These are phyloP conservation scores for Candida dajiaensis DNA, from an alignment of 805 yeast genomes.

Conservation along the genomic window DNA sequence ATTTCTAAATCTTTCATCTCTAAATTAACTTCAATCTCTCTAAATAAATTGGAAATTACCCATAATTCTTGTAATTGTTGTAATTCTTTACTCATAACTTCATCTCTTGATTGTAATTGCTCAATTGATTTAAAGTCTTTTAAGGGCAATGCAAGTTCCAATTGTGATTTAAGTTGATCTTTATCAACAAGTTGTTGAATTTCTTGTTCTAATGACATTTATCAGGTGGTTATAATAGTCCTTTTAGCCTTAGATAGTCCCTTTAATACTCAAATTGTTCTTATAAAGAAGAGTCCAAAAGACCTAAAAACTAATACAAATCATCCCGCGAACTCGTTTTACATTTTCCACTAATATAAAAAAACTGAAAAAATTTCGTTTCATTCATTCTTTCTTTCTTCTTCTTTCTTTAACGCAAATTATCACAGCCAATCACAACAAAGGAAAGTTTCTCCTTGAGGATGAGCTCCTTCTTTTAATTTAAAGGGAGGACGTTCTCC, in stretches of 20 bases:
- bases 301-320: neutral
- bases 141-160: neutral
- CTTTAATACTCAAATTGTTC: too few species aligned
- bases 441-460: slow-evolving; percentile 59
- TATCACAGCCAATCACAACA: slow-evolving; percentile 57
- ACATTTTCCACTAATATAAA: neutral
- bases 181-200: neutral
- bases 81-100: slow-evolving; percentile 13
- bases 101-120: slow-evolving; percentile 15
- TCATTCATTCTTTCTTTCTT: too few species aligned
- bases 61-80: slow-evolving; percentile 19
- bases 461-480: slow-evolving; percentile 42
- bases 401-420: slow-evolving; percentile 40
- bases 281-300: too few species aligned
- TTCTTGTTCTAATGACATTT: neutral
- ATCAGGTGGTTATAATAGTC: too few species aligned
- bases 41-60: slow-evolving; percentile 18
- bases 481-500: slow-evolving; percentile 38
- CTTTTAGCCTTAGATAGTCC: too few species aligned
- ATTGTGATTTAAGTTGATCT: neutral
- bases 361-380: neutral
- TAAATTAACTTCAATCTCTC: slow-evolving; percentile 20
- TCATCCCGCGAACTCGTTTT: slow-evolving; percentile 3
- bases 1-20: slow-evolving; percentile 21
- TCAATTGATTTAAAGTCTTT: slow-evolving; percentile 13